Conservation (phyloP, 2,329 filamentous ascomycete genomes). For the Fusarium gaditjirri region DNA sequence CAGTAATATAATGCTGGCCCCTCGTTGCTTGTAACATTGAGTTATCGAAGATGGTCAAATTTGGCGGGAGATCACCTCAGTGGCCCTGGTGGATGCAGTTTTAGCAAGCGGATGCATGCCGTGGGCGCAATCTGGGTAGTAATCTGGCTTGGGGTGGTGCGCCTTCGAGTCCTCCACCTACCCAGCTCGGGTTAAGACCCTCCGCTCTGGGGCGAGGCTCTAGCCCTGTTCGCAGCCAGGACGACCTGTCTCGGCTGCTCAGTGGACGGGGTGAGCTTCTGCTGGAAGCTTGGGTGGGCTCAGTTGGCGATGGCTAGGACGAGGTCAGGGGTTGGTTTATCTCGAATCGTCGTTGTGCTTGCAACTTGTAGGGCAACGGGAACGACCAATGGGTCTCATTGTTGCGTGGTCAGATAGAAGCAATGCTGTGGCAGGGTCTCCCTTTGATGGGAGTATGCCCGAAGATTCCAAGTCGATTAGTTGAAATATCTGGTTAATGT, state of each 20-base stretch:
- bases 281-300: conserved; percentile 32
- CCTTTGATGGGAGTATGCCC: background rate
- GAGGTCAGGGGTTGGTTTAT: conserved; percentile 36
- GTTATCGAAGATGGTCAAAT: conserved; percentile 22
- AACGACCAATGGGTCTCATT: background rate
- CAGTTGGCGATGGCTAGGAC: conserved; percentile 27
- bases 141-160: conserved; percentile 37
- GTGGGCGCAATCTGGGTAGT: conserved; percentile 32
- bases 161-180: conserved; percentile 37
- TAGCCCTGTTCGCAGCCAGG: conserved; percentile 37
- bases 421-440: background rate
- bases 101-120: conserved; percentile 30
- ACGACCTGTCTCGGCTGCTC: conserved; percentile 31
- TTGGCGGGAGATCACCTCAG: conserved; percentile 41
- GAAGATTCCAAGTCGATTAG: background rate
- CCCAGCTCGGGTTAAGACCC: conserved; percentile 37
- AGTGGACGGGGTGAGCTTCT: conserved; percentile 33
- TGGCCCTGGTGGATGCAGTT: conserved; percentile 34
- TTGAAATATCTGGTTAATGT: background rate
- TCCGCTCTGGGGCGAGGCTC: conserved; percentile 37
- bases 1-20: background rate
- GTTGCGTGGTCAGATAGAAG: background rate
- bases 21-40: conserved; percentile 4
- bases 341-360: conserved; percentile 21
- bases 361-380: conserved; percentile 9